A percentile compares a stretch with the other conserved stretches of the same genome.
phyloP scores from a whole-genome alignment of 2,329 filamentous ascomycete species.

The Ophiostoma perfectum region DNA sequence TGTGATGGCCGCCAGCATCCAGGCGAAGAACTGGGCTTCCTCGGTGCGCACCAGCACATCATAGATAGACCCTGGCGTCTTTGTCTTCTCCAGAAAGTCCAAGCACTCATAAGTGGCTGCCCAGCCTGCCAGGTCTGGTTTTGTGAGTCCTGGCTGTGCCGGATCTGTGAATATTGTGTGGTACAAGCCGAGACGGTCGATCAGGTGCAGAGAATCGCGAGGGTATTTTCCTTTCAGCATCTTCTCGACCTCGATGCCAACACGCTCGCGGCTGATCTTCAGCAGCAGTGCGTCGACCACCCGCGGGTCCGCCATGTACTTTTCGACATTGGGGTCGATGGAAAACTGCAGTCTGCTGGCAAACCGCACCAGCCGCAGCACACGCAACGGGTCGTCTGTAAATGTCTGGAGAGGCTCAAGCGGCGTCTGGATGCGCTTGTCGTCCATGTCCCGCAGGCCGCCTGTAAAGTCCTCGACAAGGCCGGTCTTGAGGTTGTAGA shows the following conservation, averaged over 20 bases:
- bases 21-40: slow-evolving; percentile 65
- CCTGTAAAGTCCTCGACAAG: slow-evolving; percentile 79
- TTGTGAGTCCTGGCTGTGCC: slow-evolving; percentile 44
- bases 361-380: slow-evolving; percentile 83
- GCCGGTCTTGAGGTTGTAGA: slow-evolving; percentile 82
- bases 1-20: slow-evolving; percentile 67
- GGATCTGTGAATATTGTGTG: slow-evolving; percentile 69
- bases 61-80: slow-evolving; percentile 45
- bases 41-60: slow-evolving; percentile 54
- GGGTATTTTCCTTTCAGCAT: slow-evolving; percentile 72
- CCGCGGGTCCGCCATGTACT: slow-evolving; percentile 69
- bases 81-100: slow-evolving; percentile 43
- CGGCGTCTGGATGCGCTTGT: slow-evolving; percentile 73
- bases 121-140: slow-evolving; percentile 58
- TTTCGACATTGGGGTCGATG: slow-evolving; percentile 65
- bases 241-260: slow-evolving; percentile 84
- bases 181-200: slow-evolving; percentile 64
- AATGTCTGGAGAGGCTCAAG: slow-evolving; percentile 87
- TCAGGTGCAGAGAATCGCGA: slow-evolving; percentile 54
- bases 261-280: slow-evolving; percentile 89
- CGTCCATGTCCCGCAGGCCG: slow-evolving; percentile 69
- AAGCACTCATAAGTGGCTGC: slow-evolving; percentile 59
- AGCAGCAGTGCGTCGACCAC: slow-evolving; percentile 72
- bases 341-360: slow-evolving; percentile 75
- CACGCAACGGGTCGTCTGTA: slow-evolving; percentile 83